Conservation (phyloP, 495 filamentous ascomycete genomes). For the Apiosordaria backusii region DNA sequence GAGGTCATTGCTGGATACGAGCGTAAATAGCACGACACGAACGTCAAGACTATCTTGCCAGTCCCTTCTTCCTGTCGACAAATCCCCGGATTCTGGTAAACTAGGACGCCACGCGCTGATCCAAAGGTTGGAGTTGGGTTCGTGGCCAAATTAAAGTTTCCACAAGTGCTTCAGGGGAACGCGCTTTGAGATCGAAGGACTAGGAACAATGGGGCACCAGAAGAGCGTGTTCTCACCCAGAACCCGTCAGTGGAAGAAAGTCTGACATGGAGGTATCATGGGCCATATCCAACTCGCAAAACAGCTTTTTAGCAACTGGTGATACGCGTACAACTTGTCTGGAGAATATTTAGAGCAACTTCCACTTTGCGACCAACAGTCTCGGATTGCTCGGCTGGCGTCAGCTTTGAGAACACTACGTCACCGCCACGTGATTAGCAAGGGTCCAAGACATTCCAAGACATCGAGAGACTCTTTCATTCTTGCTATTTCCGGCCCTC, state of each 20-base stretch:
- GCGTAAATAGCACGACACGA: not conserved
- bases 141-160: slow-evolving; percentile 1
- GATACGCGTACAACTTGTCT: not conserved
- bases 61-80: no score
- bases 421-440: slow-evolving; percentile 21
- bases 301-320: not conserved
- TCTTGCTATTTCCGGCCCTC: not conserved
- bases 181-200: not conserved
- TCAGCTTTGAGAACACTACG: slow-evolving; percentile 15
- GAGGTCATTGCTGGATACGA: not conserved
- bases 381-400: slow-evolving; percentile 1
- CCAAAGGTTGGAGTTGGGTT: not conserved
- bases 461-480: not conserved
- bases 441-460: not conserved
- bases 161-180: slow-evolving; percentile 1
- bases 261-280: not conserved
- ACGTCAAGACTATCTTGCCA: not conserved
- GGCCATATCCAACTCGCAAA: not conserved
- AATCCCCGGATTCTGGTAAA: not conserved
- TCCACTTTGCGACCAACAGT: not conserved
- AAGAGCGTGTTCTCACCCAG: not conserved
- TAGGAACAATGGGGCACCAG: not conserved
- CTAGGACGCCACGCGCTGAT: not conserved
- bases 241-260: not conserved
- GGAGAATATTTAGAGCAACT: not conserved